Percentiles rank a stretch among this genome's conserved stretches.
Evolutionary conservation across 1,139 yeast species (phyloP).

Genomic region (Saccharomyces pastorianus): DNA sequence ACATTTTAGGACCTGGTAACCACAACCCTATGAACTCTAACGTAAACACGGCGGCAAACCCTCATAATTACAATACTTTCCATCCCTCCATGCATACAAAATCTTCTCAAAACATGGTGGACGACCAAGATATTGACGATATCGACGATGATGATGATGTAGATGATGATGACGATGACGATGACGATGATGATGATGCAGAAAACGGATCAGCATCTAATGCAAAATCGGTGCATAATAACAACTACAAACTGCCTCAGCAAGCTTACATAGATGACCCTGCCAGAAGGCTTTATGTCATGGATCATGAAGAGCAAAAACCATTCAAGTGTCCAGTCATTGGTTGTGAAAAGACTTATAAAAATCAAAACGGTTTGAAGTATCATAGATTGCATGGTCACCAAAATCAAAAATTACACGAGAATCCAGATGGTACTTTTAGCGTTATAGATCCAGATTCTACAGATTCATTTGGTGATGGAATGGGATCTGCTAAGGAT

Average conservation of each 20-base stretch:
- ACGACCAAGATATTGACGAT: conserved; percentile 14
- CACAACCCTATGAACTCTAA: not conserved
- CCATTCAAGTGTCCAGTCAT: conserved; percentile 97
- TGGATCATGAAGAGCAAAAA: conserved; percentile 85
- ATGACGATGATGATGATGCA: conserved; percentile 29
- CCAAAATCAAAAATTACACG: conserved; percentile 85
- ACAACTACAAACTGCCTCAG: conserved; percentile 24
- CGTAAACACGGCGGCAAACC: not conserved
- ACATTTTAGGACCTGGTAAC: conserved; percentile 9
- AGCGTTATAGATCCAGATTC: conserved; percentile 90
- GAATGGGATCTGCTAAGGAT: conserved; percentile 89
- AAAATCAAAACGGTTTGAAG: conserved; percentile 93
- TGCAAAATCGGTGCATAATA: not conserved
- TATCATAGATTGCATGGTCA: conserved; percentile 96
- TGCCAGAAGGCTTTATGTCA: conserved; percentile 84
- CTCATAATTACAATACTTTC: conserved; percentile 1
- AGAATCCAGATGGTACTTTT: conserved; percentile 91
- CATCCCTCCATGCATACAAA: not conserved
- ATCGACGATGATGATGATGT: conserved; percentile 18
- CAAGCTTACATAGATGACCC: conserved; percentile 81
- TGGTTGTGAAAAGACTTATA: conserved; percentile 95
- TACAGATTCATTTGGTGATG: conserved; percentile 69
- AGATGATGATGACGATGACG: conserved; percentile 30
- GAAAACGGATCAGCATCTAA: conserved; percentile 22
- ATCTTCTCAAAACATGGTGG: conserved; percentile 9